Conservation (phyloP, 768 basidiomycete species). For the Dioszegia hungarica region DNA sequence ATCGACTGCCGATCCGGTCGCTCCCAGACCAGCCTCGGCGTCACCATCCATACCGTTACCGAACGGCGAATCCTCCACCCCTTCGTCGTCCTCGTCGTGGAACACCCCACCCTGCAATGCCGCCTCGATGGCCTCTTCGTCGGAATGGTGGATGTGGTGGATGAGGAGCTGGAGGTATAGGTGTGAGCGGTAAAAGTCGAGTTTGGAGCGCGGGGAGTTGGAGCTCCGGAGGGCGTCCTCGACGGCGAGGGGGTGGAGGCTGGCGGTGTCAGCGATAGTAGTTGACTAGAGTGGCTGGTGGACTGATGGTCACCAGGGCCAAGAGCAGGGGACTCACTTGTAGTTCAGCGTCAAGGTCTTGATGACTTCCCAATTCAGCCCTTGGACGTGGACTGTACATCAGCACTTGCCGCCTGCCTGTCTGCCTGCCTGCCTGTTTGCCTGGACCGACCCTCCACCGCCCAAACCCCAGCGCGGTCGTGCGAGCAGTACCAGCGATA, state of each 20-base stretch:
- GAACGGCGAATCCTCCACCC: too few relatives aligned
- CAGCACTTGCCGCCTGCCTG: too few relatives aligned
- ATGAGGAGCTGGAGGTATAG: conserved; percentile 45
- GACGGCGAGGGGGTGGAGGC: conserved; percentile 46
- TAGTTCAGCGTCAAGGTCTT: conserved; percentile 43
- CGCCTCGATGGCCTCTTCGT: conserved; percentile 12
- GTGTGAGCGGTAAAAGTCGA: conserved; percentile 48
- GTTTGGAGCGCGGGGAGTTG: conserved; percentile 46
- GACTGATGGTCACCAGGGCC: not conserved
- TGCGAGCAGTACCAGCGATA: too few relatives aligned
- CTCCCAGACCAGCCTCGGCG: not conserved
- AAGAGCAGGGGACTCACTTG: conserved; percentile 16
- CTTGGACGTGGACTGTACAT: conserved; percentile 36
- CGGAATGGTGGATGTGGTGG: conserved; percentile 39
- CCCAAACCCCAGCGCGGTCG: too few relatives aligned
- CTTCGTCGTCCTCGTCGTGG: not conserved
- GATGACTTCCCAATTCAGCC: conserved; percentile 46
- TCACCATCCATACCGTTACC: too few relatives aligned
- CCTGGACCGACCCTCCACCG: too few relatives aligned
- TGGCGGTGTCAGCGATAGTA: conserved; percentile 1
- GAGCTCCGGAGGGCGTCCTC: conserved; percentile 44
- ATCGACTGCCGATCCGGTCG: conserved; percentile 4
- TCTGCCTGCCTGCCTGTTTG: too few relatives aligned
- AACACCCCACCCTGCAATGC: not conserved
- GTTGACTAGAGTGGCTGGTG: not conserved